Percentiles rank a stretch among this genome's conserved stretches.
These are phyloP conservation scores for Wakefieldia striispora DNA, from an alignment of 768 basidiomycete genomes.

Conservation along the genomic window DNA sequence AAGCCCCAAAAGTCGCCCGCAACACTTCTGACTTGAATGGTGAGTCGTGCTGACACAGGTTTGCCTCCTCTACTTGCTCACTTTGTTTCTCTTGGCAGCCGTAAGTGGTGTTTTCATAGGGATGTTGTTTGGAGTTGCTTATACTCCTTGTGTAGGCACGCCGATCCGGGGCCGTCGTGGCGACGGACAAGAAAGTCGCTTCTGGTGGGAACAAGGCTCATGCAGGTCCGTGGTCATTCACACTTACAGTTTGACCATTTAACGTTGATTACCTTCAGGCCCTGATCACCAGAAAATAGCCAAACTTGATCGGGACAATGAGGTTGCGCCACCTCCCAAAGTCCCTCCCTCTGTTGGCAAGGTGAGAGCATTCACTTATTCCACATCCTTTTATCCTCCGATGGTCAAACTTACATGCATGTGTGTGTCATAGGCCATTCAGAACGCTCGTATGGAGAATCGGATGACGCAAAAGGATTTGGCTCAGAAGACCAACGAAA, in stretches of 20 bases:
- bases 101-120: conserved; percentile 37
- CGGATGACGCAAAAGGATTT: conserved; percentile 89
- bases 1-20: conserved; percentile 61
- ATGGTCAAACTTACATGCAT: not conserved
- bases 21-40: conserved; percentile 58
- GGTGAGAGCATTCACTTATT: conserved; percentile 38
- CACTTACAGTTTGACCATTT: not conserved
- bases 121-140: conserved; percentile 1
- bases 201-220: conserved; percentile 75
- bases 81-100: conserved; percentile 37
- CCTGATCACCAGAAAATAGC: conserved; percentile 93
- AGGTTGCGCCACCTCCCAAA: conserved; percentile 89
- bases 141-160: conserved; percentile 52
- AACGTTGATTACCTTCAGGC: conserved; percentile 41
- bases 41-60: conserved; percentile 13
- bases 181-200: conserved; percentile 78
- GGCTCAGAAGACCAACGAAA: conserved; percentile 92
- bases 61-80: conserved; percentile 10
- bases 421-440: conserved; percentile 62
- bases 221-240: conserved; percentile 45
- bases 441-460: conserved; percentile 72
- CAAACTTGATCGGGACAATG: conserved; percentile 93
- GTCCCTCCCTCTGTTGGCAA: conserved; percentile 69
- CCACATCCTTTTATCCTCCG: not conserved
- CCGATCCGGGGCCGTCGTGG: conserved; percentile 70